Percentiles rank a stretch among this genome's conserved stretches.
These are phyloP conservation scores for Saccharomycopsis hybrid DNA, from an alignment of 1,139 yeast species.

Conservation along the genomic window DNA sequence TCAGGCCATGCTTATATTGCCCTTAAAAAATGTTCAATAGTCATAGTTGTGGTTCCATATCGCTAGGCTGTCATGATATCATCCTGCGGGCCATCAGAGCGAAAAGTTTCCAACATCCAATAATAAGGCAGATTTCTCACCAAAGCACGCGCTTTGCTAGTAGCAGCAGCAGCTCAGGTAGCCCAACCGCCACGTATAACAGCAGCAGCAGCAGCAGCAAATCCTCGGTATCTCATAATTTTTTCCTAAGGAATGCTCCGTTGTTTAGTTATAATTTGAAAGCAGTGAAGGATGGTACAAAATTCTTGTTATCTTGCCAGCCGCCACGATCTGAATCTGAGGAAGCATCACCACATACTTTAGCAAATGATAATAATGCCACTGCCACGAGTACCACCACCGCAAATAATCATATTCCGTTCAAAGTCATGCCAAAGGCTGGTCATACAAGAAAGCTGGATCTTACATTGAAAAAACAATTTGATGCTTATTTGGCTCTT, in stretches of 20 bases:
- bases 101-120: conserved; percentile 1
- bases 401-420: conserved; percentile 42
- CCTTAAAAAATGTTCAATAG: too few species aligned
- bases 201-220: not conserved
- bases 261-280: not conserved
- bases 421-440: conserved; percentile 42
- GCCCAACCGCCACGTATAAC: too few species aligned
- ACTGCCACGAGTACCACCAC: not conserved
- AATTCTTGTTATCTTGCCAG: conserved; percentile 14
- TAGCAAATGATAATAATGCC: not conserved
- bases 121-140: not conserved
- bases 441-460: conserved; percentile 21
- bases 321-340: not conserved
- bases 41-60: not conserved
- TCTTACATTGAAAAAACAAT: conserved; percentile 29
- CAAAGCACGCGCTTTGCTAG: not conserved
- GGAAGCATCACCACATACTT: not conserved
- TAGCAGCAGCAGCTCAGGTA: too few species aligned
- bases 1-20: too few species aligned
- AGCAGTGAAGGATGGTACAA: not conserved
- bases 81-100: not conserved
- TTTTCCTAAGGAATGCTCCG: conserved; percentile 13
- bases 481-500: conserved; percentile 64
- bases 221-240: conserved; percentile 1
- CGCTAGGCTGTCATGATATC: not conserved